phyloP scores from a whole-genome alignment of 768 basidiomycete genomes.

The Ramaria sp. region DNA sequence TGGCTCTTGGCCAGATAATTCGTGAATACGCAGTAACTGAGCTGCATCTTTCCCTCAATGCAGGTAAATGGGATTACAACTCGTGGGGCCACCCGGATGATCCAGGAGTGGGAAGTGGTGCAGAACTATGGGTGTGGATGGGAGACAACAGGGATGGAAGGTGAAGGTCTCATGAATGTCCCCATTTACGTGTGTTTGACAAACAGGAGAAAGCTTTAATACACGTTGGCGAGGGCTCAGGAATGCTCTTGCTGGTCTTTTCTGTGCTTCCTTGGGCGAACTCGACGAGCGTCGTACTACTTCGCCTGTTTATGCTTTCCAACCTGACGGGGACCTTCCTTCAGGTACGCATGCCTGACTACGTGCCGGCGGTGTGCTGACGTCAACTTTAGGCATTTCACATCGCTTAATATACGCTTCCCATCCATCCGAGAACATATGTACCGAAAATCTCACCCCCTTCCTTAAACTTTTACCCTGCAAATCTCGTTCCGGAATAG shows the following conservation, averaged over 20 bases:
- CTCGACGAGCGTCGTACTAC: constrained; percentile 70
- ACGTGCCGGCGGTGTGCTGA: too few species aligned
- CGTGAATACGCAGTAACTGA: constrained; percentile 80
- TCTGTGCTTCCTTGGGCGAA: constrained; percentile 84
- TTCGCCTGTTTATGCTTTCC: constrained; percentile 49
- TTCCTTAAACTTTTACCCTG: constrained; percentile 93
- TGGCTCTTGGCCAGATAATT: constrained; percentile 78
- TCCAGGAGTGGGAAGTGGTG: constrained; percentile 70
- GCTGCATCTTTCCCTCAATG: constrained; percentile 80
- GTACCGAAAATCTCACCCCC: constrained; percentile 94
- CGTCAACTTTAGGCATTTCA: constrained; percentile 5
- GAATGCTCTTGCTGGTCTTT: constrained; percentile 84
- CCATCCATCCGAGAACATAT: constrained; percentile 79
- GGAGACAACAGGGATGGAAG: constrained; percentile 32
- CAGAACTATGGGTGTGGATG: constrained; percentile 90
- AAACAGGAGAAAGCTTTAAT: constrained; percentile 40
- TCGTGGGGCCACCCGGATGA: constrained; percentile 77
- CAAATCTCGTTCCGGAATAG: constrained; percentile 79
- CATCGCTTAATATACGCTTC: constrained; percentile 56
- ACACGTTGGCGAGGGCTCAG: constrained; percentile 76
- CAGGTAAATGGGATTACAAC: constrained; percentile 86
- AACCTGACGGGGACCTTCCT: constrained; percentile 48
- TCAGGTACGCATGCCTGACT: constrained; percentile 9
- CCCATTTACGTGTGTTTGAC: background rate
- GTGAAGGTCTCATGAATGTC: background rate